Conservation (phyloP, 495 filamentous ascomycete genomes). For the Trichoderma parareesei region DNA sequence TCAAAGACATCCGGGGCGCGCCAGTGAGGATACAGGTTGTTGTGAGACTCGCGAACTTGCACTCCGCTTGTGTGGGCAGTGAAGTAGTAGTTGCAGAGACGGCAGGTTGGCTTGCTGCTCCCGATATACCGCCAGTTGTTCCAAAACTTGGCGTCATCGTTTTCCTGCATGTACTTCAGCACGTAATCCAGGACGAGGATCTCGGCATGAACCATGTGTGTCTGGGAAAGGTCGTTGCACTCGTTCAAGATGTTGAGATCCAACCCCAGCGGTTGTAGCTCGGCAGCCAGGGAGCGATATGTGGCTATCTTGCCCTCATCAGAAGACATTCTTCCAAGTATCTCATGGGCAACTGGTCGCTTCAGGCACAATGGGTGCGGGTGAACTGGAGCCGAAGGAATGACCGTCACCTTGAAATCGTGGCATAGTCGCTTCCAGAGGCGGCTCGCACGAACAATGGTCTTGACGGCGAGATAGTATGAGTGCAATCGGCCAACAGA, state of each 20-base stretch:
- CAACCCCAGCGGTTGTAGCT: neutral
- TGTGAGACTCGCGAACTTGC: conserved; percentile 21
- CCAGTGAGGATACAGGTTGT: conserved; percentile 33
- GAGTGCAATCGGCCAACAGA: neutral
- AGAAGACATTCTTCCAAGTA: neutral
- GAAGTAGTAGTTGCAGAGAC: conserved; percentile 29
- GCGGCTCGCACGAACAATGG: neutral
- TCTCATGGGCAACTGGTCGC: neutral
- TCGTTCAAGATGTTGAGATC: neutral
- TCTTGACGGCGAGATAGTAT: neutral
- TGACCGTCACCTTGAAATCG: neutral
- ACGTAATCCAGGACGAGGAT: conserved; percentile 8
- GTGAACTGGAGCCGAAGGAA: neutral
- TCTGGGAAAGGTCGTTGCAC: neutral
- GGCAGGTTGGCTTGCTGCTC: conserved; percentile 33
- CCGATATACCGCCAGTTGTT: conserved; percentile 28
- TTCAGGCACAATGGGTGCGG: neutral
- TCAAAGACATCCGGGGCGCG: conserved; percentile 17
- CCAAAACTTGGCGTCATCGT: conserved; percentile 19
- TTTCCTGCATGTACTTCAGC: neutral
- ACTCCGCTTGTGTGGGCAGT: conserved; percentile 17
- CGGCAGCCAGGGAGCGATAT: neutral
- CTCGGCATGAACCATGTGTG: conserved; percentile 11
- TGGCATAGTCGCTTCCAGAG: neutral
- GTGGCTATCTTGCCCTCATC: neutral